phyloP scores from a whole-genome alignment of 495 filamentous ascomycete species.

The Penicillium mononematosum region DNA sequence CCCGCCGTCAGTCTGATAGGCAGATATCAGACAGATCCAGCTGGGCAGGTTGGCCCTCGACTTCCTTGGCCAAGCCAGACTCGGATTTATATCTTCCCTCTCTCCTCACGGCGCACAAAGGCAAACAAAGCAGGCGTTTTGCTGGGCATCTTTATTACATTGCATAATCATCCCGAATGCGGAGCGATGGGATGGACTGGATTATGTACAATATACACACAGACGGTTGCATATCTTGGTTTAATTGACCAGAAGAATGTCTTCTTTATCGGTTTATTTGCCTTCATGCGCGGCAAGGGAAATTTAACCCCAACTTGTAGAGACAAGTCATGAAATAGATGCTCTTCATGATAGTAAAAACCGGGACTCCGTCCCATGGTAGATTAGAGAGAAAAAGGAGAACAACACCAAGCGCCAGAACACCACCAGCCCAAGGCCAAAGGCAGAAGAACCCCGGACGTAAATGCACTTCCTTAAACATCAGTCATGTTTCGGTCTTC shows the following conservation, averaged over 20 bases:
- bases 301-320: neutral
- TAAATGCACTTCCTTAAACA: constrained; percentile 27
- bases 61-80: neutral
- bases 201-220: constrained; percentile 31
- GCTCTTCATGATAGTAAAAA: neutral
- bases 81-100: constrained; percentile 11
- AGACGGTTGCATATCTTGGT: constrained; percentile 16
- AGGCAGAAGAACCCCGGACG: constrained; percentile 5
- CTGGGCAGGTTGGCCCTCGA: neutral
- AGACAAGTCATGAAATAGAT: neutral
- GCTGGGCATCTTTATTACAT: constrained; percentile 26
- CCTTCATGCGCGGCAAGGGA: neutral
- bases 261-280: constrained; percentile 2
- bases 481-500: constrained; percentile 53
- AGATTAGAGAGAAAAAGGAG: neutral
- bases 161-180: constrained; percentile 25
- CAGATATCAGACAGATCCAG: neutral
- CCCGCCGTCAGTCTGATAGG: neutral
- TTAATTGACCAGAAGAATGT: constrained; percentile 11
- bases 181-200: constrained; percentile 20
- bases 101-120: constrained; percentile 28
- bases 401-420: constrained; percentile 26
- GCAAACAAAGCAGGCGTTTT: constrained; percentile 27
- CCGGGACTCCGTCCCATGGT: neutral
- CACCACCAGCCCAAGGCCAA: constrained; percentile 20